These are phyloP conservation scores for Aciculosporium take DNA, from an alignment of 2,329 filamentous ascomycete genomes.

Conservation along the genomic window DNA sequence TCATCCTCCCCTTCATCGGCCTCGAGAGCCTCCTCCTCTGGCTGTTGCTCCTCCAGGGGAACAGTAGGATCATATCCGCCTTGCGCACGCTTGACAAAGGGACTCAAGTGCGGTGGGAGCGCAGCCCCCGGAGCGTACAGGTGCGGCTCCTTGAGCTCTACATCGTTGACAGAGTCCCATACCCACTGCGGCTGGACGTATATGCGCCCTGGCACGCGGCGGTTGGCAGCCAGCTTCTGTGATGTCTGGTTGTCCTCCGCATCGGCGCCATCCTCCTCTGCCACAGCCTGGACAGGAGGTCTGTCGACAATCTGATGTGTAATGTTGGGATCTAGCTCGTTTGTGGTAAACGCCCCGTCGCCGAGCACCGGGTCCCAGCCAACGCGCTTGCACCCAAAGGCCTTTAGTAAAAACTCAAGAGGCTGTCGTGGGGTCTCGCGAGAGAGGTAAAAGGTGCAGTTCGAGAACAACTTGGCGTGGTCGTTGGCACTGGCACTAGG, in stretches of 20 bases:
- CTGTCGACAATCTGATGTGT: constrained; percentile 95
- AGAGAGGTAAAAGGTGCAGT: constrained; percentile 83
- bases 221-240: constrained; percentile 45
- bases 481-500: constrained; percentile 53
- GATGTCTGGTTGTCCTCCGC: constrained; percentile 46
- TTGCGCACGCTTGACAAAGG: constrained; percentile 78
- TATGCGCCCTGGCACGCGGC: constrained; percentile 74
- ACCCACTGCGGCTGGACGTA: constrained; percentile 98
- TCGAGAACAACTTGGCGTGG: constrained; percentile 64
- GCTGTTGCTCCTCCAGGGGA: constrained; percentile 74
- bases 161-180: constrained; percentile 92
- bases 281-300: constrained; percentile 53
- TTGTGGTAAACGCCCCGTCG: constrained; percentile 79
- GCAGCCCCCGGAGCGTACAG: constrained; percentile 80
- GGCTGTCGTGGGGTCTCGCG: constrained; percentile 84
- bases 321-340: constrained; percentile 76
- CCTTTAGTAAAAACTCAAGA: constrained; percentile 81
- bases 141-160: constrained; percentile 73
- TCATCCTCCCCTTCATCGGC: constrained; percentile 50
- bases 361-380: constrained; percentile 89
- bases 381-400: constrained; percentile 90
- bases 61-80: constrained; percentile 86
- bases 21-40: constrained; percentile 68
- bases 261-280: constrained; percentile 32
- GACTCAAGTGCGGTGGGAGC: constrained; percentile 86